phyloP scores from a whole-genome alignment of 2,329 filamentous ascomycete species.

The Clarireedia monteithiana region DNA sequence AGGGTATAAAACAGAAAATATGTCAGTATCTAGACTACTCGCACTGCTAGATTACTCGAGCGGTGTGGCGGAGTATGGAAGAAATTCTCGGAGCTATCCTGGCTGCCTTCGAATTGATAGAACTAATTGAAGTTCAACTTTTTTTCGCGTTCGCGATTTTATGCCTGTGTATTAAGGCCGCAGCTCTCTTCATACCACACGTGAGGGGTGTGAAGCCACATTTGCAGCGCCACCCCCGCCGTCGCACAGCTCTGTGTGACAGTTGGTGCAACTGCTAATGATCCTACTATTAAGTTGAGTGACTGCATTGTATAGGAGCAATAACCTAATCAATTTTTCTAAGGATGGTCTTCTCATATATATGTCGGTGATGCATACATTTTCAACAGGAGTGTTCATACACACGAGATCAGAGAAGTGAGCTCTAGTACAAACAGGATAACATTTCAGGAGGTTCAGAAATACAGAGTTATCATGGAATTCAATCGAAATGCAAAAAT shows the following conservation, averaged over 20 bases:
- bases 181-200: background rate
- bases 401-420: no score
- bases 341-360: no score
- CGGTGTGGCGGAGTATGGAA: constrained; percentile 3
- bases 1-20: background rate
- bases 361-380: no score
- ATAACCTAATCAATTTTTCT: no score
- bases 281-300: background rate
- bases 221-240: constrained; percentile 1
- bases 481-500: no score
- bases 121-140: constrained; percentile 8
- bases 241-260: background rate
- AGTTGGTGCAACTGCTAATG: background rate
- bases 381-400: no score
- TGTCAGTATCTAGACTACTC: background rate
- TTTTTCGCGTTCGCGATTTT: constrained; percentile 10
- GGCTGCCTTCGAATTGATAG: constrained; percentile 3
- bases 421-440: no score
- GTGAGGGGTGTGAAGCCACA: background rate
- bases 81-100: background rate
- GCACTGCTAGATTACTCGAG: background rate
- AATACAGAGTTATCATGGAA: no score
- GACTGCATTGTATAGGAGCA: no score
- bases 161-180: background rate
- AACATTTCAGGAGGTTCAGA: no score